Evolutionary conservation across 805 yeast species (phyloP), one percentile per base, ranked within the genome.

Genomic region (Priceomyces fermenticarens): DNA sequence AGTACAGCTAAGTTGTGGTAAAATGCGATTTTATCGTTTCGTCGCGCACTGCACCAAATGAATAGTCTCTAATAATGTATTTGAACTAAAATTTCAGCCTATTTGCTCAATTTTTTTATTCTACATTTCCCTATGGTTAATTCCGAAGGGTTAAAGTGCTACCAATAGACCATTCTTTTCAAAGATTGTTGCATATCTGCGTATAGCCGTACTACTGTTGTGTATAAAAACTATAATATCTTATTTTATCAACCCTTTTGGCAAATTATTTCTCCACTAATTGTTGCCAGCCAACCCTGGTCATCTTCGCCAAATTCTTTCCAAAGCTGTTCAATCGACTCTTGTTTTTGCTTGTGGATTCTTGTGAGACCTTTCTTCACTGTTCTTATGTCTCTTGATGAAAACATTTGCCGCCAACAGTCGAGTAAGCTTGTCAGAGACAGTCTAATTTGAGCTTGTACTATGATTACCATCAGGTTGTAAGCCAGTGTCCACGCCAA

Each of bases 401-500:
- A 42, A 38, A 32, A 43, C 40, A 10, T 38, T 41, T 8, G 41
- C 41, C 12, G 20, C 41, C 47, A 46, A 44, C 13, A 4, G 10
- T 5, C 38, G 23, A 16, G 41, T 45, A 10, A 35, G 37, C 15
- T 37, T 44, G 30, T 39, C 43, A 30, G 48, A 30, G 15, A 43
- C 16, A 28, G 40, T 36, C 57, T 55, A 55, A 15, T 32, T 41
- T 10, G 48, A 45, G 12, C 44, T 42, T 4, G 47, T n/a, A 13
- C 43, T 32, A 14, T 36, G 27, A 10, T 52, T 44, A 15, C 28
- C 10, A 8, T 31, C 30, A 9, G 42, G 32, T 8, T 46, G 40
- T 36, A 46, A 55, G 2, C 60, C 60, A 4, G 55, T 57, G 6
- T 40, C 35, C 3, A 53, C 12, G 10, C 55, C 57, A 28, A 43